Conservation (phyloP, 345 rosid species). For the Hevea brasiliensis region DNA sequence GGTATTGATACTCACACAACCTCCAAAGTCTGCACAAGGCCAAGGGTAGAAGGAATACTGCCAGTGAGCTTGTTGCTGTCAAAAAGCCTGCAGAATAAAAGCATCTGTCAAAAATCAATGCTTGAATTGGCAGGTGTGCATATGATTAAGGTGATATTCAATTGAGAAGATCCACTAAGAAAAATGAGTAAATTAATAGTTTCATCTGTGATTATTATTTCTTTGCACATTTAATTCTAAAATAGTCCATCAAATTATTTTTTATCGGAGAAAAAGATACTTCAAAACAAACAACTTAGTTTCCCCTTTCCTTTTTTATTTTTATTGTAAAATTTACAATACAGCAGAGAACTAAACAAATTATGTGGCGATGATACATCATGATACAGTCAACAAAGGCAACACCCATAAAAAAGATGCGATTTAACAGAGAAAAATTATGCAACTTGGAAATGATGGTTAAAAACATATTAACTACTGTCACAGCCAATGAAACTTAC, state of each 20-base stretch:
- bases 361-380: neutral
- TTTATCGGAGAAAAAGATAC: neutral
- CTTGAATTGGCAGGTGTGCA: neutral
- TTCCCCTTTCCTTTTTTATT: neutral
- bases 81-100: slow-evolving; percentile 51
- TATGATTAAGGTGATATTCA: neutral
- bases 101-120: neutral
- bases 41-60: slow-evolving; percentile 58
- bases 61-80: slow-evolving; percentile 67
- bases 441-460: neutral
- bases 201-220: neutral
- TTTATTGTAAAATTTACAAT: no score
- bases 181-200: neutral
- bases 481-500: slow-evolving; percentile 55
- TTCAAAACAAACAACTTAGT: neutral
- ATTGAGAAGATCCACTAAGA: neutral
- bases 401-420: neutral
- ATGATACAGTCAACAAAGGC: neutral
- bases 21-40: slow-evolving; percentile 51
- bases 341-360: no score
- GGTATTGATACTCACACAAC: slow-evolving; percentile 63
- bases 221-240: neutral
- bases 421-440: neutral
- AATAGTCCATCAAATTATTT: neutral
- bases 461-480: no score